Conservation (phyloP, 2,329 filamentous ascomycete genomes). For the Aspergillus terreus region DNA sequence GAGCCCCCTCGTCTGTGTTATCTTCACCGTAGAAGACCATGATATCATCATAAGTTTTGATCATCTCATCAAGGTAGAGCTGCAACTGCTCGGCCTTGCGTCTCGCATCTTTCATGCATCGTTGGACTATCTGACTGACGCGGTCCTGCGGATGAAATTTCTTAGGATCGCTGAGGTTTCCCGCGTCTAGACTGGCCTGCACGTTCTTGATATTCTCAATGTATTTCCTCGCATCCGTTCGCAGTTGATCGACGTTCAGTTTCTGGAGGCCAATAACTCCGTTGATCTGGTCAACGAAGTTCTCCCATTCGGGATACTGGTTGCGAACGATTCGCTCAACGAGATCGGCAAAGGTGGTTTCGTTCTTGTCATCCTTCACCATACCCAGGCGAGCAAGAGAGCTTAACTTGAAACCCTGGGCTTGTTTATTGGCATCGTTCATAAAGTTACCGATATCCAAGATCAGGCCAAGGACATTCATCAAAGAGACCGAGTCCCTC, state of each 20-base stretch:
- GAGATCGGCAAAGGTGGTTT: conserved; percentile 90
- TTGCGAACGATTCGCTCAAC: conserved; percentile 95
- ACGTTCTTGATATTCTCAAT: conserved; percentile 94
- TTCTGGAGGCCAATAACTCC: conserved; percentile 79
- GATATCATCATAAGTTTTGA: conserved; percentile 86
- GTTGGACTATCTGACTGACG: conserved; percentile 84
- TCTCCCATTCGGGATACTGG: conserved; percentile 94
- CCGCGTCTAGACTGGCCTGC: conserved; percentile 84
- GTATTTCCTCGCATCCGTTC: conserved; percentile 82
- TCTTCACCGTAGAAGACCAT: conserved; percentile 97
- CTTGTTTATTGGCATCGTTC: conserved; percentile 99
- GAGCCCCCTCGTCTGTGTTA: conserved; percentile 82
- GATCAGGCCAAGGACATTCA: conserved; percentile 94
- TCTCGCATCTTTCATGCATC: conserved; percentile 93
- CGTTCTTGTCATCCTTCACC: conserved; percentile 99
- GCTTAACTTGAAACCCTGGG: conserved; percentile 94
- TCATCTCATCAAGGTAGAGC: conserved; percentile 90
- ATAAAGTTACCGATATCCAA: conserved; percentile 99
- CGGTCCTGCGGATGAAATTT: conserved; percentile 98
- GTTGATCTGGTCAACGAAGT: conserved; percentile 77
- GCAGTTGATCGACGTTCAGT: conserved; percentile 90
- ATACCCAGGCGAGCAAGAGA: conserved; percentile 89
- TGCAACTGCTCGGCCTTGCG: conserved; percentile 95
- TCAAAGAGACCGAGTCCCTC: conserved; percentile 84
- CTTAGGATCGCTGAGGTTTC: conserved; percentile 92